Base-by-base conservation (phyloP, 345 rosid genomes). In the Trapa incisa region DNA sequence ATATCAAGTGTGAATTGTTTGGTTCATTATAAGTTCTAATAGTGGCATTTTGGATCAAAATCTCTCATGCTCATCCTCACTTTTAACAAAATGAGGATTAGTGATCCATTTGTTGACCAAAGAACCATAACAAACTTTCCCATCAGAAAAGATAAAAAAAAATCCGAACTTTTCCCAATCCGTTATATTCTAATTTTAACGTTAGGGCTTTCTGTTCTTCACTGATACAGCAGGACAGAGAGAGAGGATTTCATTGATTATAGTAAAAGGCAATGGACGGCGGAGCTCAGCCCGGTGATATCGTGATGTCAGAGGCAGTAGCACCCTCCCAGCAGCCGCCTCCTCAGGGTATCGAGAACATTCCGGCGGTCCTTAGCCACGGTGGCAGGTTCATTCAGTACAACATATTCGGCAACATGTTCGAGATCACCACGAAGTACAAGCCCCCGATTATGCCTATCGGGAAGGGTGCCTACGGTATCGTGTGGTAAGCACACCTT, bases 391-490 rank as follows among this genome's bases (percentile, higher is more conserved):
- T 95, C 75, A 91, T 95, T n/a, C 97, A 89, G 75, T 95, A 95
- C 69, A 89, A 95, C 73, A 95, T 95, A 12, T 89, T 89, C 70
- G 99, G 99, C 12, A 91, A 95, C 81, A 86, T 95, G 64, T 95
- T 95, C 48, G 97, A 89, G 79, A 97, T 95, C 75, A 95, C 99
- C 5, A 89, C 94, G 47, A 95, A 95, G 85, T 95, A 95, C 70
- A 87, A 81, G 80, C 97, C 97, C 66, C 99, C 99, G 54, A 94
- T 95, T 74, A 75, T 95, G 96, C 97, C 99, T 57, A 91, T 95
- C 79, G 99, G 99, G 66, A 95, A 95, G 52, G 99, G 99, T 38
- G 99, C 99, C 10, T 95, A 91, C 67, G 99, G 99, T 74, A 89
- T 95, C 84, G 99, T 95, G 71, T 95, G 99, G 99, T 95, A 9